Conservation (phyloP, 495 filamentous ascomycete genomes). For the Lepraria neglecta region DNA sequence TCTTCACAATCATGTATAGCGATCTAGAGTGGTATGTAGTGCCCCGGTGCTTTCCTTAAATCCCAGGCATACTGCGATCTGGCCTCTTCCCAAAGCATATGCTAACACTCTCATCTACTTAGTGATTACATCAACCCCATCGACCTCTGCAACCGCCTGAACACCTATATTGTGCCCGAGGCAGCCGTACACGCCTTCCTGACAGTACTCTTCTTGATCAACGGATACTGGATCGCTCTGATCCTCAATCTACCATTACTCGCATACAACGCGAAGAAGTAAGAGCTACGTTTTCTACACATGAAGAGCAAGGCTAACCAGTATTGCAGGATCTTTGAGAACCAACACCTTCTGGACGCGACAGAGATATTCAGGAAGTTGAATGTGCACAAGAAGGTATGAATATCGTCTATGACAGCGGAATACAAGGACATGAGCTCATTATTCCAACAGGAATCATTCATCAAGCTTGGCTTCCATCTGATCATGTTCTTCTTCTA, state of each 20-base stretch:
- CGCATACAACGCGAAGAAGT: slow-evolving; percentile 97
- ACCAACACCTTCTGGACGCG: slow-evolving; percentile 92
- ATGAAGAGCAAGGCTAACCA: slow-evolving; percentile 26
- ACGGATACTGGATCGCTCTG: slow-evolving; percentile 96
- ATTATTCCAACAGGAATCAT: slow-evolving; percentile 68
- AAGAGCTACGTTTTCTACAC: slow-evolving; percentile 33
- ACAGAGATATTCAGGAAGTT: slow-evolving; percentile 99
- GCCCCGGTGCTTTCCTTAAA: not conserved
- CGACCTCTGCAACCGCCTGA: slow-evolving; percentile 99
- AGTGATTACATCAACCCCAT: slow-evolving; percentile 99
- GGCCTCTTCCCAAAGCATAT: slow-evolving; percentile 24
- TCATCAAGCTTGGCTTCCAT: slow-evolving; percentile 98
- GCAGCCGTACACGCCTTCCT: slow-evolving; percentile 94
- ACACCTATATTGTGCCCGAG: slow-evolving; percentile 99
- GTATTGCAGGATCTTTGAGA: slow-evolving; percentile 75
- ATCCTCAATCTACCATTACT: slow-evolving; percentile 88
- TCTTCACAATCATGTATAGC: slow-evolving; percentile 99
- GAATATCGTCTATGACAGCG: not conserved
- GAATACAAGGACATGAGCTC: not conserved
- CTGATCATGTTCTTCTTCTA: slow-evolving; percentile 99
- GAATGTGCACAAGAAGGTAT: slow-evolving; percentile 97
- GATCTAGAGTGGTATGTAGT: slow-evolving; percentile 89
- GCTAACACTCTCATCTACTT: slow-evolving; percentile 22
- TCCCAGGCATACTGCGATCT: slow-evolving; percentile 8
- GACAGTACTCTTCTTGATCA: slow-evolving; percentile 91